Percentiles rank a stretch among this genome's conserved stretches.
Conservation (phyloP, 2,329 filamentous ascomycete species). For the Ascochyta koolunga region DNA sequence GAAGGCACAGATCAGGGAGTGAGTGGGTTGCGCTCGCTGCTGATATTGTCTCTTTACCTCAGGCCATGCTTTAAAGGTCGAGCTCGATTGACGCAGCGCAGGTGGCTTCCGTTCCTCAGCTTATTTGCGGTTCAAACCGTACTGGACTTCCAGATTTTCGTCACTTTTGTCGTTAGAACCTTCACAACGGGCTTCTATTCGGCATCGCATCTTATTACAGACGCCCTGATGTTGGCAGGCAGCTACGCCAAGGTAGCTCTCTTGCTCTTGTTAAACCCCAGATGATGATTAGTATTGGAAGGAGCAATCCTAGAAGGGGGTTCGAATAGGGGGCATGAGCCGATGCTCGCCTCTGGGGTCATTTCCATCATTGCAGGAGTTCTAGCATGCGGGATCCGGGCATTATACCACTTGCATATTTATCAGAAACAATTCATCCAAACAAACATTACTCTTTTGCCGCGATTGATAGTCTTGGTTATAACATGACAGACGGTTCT, state of each 20-base stretch:
- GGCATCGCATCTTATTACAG: not conserved
- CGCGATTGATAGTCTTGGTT: not conserved
- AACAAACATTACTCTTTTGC: not conserved
- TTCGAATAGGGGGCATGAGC: conserved; percentile 1
- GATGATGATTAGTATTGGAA: not conserved
- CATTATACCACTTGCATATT: conserved; percentile 22
- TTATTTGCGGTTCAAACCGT: not conserved
- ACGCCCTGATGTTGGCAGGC: not conserved
- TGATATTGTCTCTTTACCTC: not conserved
- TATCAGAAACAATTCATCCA: not conserved
- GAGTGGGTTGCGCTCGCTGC: conserved; percentile 25
- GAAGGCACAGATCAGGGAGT: conserved; percentile 56
- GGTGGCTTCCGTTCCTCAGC: conserved; percentile 1
- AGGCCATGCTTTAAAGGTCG: too few relatives aligned
- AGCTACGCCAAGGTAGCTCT: not conserved
- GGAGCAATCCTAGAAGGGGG: conserved; percentile 4
- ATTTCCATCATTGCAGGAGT: conserved; percentile 17
- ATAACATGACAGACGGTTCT: too few relatives aligned
- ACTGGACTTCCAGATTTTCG: not conserved
- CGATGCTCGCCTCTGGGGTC: not conserved
- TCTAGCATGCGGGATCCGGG: conserved; percentile 10
- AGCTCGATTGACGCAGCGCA: conserved; percentile 2
- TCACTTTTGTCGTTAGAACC: not conserved
- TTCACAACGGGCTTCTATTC: not conserved
- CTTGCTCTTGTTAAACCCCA: not conserved